Conservation (phyloP, 192 early-diverging fungal genomes). For the Chytriomyces sp. region DNA sequence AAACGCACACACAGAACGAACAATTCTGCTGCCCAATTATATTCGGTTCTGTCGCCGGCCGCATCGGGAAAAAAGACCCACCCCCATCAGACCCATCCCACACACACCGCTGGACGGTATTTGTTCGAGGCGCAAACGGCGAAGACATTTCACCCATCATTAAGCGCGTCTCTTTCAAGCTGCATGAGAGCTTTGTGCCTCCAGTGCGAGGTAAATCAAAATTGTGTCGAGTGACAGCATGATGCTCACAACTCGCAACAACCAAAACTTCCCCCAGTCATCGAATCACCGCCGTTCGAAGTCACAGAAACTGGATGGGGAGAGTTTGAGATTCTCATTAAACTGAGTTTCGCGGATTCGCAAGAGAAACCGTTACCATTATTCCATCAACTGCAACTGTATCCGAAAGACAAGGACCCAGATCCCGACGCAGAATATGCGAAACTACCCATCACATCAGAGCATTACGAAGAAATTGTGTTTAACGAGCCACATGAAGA, state of each 20-base stretch:
- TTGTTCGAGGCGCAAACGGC: conserved; percentile 80
- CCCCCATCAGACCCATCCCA: conserved; percentile 73
- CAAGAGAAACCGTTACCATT: conserved; percentile 80
- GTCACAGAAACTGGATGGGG: conserved; percentile 98
- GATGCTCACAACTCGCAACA: not conserved
- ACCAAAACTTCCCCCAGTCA: conserved; percentile 45
- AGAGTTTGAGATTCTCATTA: conserved; percentile 96
- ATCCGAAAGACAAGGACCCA: conserved; percentile 78
- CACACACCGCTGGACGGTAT: conserved; percentile 96
- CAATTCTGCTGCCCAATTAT: conserved; percentile 71
- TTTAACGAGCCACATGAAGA: conserved; percentile 85
- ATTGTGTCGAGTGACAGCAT: not conserved
- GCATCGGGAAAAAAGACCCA: conserved; percentile 51
- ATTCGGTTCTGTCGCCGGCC: conserved; percentile 83
- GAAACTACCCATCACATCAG: conserved; percentile 72
- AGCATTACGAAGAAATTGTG: conserved; percentile 84
- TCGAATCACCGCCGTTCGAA: conserved; percentile 88
- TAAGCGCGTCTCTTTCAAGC: conserved; percentile 89
- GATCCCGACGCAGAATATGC: conserved; percentile 45
- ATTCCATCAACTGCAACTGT: conserved; percentile 89
- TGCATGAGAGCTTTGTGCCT: conserved; percentile 92
- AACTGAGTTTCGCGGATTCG: conserved; percentile 82
- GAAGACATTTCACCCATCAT: conserved; percentile 88
- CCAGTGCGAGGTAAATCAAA: conserved; percentile 64
- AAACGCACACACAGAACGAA: conserved; percentile 31